These are phyloP conservation scores for Fennellomyces sp. DNA, from an alignment of 371 early-diverging fungal genomes.

Conservation along the genomic window DNA sequence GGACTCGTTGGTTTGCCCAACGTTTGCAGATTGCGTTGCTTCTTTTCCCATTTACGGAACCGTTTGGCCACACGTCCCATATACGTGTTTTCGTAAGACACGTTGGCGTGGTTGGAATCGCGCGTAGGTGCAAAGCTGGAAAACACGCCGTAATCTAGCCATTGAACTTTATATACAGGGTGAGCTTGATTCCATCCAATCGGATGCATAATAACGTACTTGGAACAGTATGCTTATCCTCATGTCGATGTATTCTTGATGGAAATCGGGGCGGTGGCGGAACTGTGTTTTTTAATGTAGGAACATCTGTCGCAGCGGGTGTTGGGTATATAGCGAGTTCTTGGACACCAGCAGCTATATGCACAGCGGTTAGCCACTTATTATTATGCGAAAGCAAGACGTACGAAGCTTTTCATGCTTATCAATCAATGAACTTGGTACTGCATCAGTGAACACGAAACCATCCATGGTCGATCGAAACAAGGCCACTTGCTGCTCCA, in stretches of 20 bases:
- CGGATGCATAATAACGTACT: constrained; percentile 19
- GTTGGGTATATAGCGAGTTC: constrained; percentile 41
- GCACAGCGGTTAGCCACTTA: background rate
- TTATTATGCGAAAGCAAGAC: too few species aligned
- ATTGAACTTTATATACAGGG: constrained; percentile 34
- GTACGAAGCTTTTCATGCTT: constrained; percentile 24
- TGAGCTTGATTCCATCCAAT: background rate
- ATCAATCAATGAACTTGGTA: constrained; percentile 6
- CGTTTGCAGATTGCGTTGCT: constrained; percentile 19
- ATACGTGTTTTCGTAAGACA: constrained; percentile 46
- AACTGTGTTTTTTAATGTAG: constrained; percentile 29
- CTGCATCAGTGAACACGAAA: constrained; percentile 40
- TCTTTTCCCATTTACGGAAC: constrained; percentile 26
- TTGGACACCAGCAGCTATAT: constrained; percentile 30
- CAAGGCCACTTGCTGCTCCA: constrained; percentile 19
- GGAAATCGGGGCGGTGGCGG: constrained; percentile 36
- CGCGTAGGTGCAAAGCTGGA: constrained; percentile 53
- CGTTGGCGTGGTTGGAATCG: constrained; percentile 49
- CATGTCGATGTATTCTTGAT: constrained; percentile 29
- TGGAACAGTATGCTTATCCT: constrained; percentile 40
- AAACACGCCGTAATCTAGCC: constrained; percentile 55
- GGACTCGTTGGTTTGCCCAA: constrained; percentile 2
- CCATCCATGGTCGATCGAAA: constrained; percentile 49
- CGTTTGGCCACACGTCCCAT: constrained; percentile 45
- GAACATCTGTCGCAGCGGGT: constrained; percentile 21